These are phyloP conservation scores for Pichia sp. DNA, from an alignment of 1,139 yeast species.

Conservation along the genomic window DNA sequence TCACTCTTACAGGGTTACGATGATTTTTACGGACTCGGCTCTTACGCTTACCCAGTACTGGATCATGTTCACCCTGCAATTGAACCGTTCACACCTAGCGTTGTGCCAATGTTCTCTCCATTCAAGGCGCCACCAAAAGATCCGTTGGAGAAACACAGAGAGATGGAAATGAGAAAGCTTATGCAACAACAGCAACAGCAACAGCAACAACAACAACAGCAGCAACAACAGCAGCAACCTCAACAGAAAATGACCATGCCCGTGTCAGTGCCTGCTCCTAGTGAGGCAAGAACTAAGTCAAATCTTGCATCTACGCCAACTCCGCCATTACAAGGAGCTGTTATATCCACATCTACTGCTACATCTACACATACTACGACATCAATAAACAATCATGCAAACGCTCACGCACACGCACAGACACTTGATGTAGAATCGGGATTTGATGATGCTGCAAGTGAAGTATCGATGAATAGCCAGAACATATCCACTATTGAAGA, in stretches of 20 bases:
- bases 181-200: conserved; percentile 14
- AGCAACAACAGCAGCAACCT: no score
- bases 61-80: conserved; percentile 24
- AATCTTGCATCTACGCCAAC: no score
- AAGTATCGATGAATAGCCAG: no score
- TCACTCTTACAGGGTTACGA: conserved; percentile 22
- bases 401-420: no score
- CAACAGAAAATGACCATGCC: conserved; percentile 12
- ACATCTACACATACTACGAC: neutral
- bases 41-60: conserved; percentile 20
- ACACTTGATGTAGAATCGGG: no score
- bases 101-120: conserved; percentile 24
- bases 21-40: conserved; percentile 27
- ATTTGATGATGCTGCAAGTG: no score
- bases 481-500: no score
- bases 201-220: conserved; percentile 12
- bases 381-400: no score
- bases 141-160: conserved; percentile 18
- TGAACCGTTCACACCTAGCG: conserved; percentile 25
- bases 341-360: conserved; percentile 2
- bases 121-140: conserved; percentile 21
- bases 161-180: conserved; percentile 2
- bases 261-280: no score
- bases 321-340: no score
- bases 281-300: no score